Conservation (phyloP, 2,329 filamentous ascomycete genomes). For the Exophiala phaeomuriformis region DNA sequence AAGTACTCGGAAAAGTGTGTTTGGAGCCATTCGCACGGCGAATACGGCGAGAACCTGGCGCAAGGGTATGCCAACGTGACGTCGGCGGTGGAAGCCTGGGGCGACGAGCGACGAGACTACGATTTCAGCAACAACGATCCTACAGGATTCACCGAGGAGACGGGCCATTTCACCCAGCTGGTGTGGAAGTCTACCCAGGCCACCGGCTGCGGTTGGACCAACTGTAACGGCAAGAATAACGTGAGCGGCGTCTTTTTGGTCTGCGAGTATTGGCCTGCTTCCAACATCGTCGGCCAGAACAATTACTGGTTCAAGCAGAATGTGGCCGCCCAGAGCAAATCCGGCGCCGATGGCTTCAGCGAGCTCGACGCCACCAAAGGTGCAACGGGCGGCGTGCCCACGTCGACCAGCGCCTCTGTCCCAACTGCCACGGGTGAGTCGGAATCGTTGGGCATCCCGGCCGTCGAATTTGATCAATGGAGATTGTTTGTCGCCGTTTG, state of each 20-base stretch:
- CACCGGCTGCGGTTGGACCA: slow-evolving; percentile 49
- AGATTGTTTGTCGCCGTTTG: slow-evolving; percentile 12
- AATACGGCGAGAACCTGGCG: slow-evolving; percentile 63
- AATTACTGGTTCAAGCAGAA: slow-evolving; percentile 25
- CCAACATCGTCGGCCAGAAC: slow-evolving; percentile 47
- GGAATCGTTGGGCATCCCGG: slow-evolving; percentile 6
- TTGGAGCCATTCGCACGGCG: slow-evolving; percentile 45
- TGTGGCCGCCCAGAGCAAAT: slow-evolving; percentile 20
- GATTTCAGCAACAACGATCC: slow-evolving; percentile 42
- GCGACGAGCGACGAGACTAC: slow-evolving; percentile 52
- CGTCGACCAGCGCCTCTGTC: neutral
- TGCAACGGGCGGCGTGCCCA: slow-evolving; percentile 20
- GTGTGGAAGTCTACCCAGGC: slow-evolving; percentile 60
- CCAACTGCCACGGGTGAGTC: slow-evolving; percentile 8
- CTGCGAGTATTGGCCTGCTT: slow-evolving; percentile 63
- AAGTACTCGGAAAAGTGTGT: slow-evolving; percentile 43
- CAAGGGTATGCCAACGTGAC: slow-evolving; percentile 57
- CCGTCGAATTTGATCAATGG: slow-evolving; percentile 8
- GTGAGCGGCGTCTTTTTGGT: slow-evolving; percentile 57
- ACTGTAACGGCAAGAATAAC: slow-evolving; percentile 34
- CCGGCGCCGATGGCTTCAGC: slow-evolving; percentile 17
- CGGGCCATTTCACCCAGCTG: slow-evolving; percentile 66
- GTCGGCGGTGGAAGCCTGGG: slow-evolving; percentile 59
- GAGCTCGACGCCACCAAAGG: slow-evolving; percentile 19
- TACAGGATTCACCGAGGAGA: slow-evolving; percentile 50